Conservation (phyloP, 768 basidiomycete species). For the Leccinum subgranulosum region DNA sequence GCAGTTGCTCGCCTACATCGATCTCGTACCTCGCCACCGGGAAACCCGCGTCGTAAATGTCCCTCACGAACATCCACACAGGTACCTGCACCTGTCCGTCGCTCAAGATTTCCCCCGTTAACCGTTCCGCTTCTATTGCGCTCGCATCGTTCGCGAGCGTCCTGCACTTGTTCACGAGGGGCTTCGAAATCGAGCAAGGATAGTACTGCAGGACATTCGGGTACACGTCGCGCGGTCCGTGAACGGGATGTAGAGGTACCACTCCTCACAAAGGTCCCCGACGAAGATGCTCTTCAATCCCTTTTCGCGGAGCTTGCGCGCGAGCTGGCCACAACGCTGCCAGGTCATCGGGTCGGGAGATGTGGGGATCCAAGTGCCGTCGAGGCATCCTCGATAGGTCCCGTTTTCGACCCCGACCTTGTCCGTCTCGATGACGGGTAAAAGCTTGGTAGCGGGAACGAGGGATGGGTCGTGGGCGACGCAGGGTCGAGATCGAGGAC, state of each 20-base stretch:
- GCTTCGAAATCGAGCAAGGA: conserved; percentile 42
- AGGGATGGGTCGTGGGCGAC: conserved; percentile 41
- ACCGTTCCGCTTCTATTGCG: conserved; percentile 39
- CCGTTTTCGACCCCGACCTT: conserved; percentile 48
- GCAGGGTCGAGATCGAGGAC: conserved; percentile 55
- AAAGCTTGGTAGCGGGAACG: conserved; percentile 49
- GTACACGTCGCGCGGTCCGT: conserved; percentile 46
- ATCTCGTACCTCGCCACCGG: conserved; percentile 70
- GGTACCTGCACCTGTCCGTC: conserved; percentile 68
- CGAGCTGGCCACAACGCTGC: conserved; percentile 62
- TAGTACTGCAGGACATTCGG: conserved; percentile 63
- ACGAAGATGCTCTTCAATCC: conserved; percentile 60
- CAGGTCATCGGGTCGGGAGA: conserved; percentile 61
- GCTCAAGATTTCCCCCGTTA: conserved; percentile 60
- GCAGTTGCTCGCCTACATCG: not conserved
- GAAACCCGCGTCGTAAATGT: conserved; percentile 52
- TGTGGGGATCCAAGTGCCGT: conserved; percentile 54
- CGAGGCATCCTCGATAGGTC: conserved; percentile 67
- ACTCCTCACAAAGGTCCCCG: conserved; percentile 73
- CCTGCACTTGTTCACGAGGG: conserved; percentile 44
- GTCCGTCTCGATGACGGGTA: conserved; percentile 57
- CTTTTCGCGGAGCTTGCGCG: conserved; percentile 48
- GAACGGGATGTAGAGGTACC: conserved; percentile 68
- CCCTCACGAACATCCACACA: conserved; percentile 56
- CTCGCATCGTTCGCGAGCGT: conserved; percentile 39